Base-by-base conservation (phyloP, 768 basidiomycete species). In the Lactarius trivialis region DNA sequence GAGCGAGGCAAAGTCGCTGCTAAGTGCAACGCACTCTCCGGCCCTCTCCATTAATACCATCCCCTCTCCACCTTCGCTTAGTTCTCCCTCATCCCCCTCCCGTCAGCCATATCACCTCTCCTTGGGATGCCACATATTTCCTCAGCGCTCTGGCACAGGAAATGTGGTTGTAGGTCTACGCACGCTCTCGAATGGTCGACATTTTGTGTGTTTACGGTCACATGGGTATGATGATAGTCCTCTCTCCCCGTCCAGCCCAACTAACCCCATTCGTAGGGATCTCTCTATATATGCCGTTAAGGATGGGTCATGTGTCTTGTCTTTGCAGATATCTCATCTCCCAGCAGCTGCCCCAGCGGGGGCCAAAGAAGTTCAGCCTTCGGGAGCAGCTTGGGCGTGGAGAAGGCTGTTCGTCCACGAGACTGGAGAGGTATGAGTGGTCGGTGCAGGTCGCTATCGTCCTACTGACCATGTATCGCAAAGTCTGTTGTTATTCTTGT, bases 121-220 rank as follows among this genome's bases (percentile, higher is more conserved):
- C 41, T 64, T 72, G 32, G 70, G 64, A 8, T 73, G 56, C 60
- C 76, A 73, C 64, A 73, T 84, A 39, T 71, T 88, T 34, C 83
- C 86, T 0, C 74, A 80, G 6, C 72, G 69, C 4, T 70, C 74
- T 32, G 80, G 79, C 17, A 55, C 60, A 14, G 72, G 75, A 4
- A 69, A 77, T 52, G 70, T 76, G 14, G 76, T 86, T 2, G 73
- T 78, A 21, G 76, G 78, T n/a, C 70, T 89, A 34, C 70, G 77
- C 9, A 56, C 79, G 11, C 71, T 85, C 14, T 73, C 78, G n/a
- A 72, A 75, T 28, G 73, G 75, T 14, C 63, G 73, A 11, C 70
- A 81, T 52, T 60, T 89, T 30, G 74, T 81, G 1, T 81, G 81
- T 26, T 71, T 92, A 43, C 85, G 86, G 55, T 78, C 82, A 67